Evolutionary conservation across 805 yeast genomes (phyloP).

Genomic region (Yueomyces sp.): DNA sequence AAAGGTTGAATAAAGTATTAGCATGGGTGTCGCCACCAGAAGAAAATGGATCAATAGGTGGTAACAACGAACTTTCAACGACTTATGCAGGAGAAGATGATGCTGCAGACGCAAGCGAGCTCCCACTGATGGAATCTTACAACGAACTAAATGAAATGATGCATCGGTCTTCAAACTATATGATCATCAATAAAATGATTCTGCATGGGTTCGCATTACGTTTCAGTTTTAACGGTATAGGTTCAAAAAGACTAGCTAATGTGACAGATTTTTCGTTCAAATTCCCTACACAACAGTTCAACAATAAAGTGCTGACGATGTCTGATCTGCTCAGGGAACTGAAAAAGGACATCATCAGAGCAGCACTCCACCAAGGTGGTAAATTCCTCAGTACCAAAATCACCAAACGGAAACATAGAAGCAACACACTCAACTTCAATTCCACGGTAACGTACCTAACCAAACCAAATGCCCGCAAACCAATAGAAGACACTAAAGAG

Average conservation of each 20-base stretch:
- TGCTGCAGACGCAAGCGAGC: neutral
- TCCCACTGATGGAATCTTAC: neutral
- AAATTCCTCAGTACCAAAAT: constrained; percentile 15
- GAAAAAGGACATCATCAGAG: constrained; percentile 47
- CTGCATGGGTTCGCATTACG: constrained; percentile 40
- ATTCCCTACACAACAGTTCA: constrained; percentile 47
- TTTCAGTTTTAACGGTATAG: constrained; percentile 67
- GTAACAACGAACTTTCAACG: neutral
- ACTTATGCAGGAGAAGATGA: neutral
- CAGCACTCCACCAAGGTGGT: constrained; percentile 56
- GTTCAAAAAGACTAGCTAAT: constrained; percentile 54
- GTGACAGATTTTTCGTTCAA: constrained; percentile 59
- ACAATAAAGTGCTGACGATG: constrained; percentile 57
- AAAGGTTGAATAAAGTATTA: constrained; percentile 48
- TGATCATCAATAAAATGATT: constrained; percentile 50
- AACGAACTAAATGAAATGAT: constrained; percentile 51
- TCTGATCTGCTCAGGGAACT: constrained; percentile 51
- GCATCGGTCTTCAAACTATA: constrained; percentile 55
- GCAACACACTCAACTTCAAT: no score
- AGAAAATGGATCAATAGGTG: neutral
- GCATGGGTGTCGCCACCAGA: constrained; percentile 56
- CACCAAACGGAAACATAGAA: no score
- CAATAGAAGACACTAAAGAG: no score
- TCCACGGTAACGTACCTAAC: no score
- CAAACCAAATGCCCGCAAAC: no score